Base-by-base conservation (phyloP, 2,329 filamentous ascomycete genomes). In the Myriosclerotinia scirpicola region DNA sequence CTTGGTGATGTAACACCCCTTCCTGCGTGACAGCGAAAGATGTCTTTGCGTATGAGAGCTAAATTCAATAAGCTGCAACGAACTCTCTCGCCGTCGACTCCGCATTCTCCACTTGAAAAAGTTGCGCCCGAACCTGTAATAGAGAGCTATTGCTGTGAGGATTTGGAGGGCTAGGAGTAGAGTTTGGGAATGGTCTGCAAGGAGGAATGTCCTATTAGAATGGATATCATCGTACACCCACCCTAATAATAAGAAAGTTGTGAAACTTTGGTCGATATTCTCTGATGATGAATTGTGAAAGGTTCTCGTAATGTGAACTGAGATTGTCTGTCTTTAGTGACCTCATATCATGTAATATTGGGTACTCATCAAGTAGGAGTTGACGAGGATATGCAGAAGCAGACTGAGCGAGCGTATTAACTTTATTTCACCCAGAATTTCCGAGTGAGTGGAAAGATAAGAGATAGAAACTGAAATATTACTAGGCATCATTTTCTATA, bases 41-140 rank as follows among this genome's bases (percentile, higher is more conserved):
- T 50, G 66, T 52, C 59, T 64, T n/a, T 55, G 44, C 38, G 46
- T 20, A 54, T 22, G 44, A 67, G 60, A 42, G 30, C 22, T 20
- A 56, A 63, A 42, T 54, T 67, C 20, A 55, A 58, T 8, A 58
- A 46, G 53, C 12, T 67, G 40, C 44, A 67, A 64, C 8, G 9
- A 17, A 22, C 44, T 50, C 14, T 50, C 15, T 36, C n/a, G 20
- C 44, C 58, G n/a, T 20, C 44, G 44, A 20, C 14, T 36, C 34
- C 44, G n/a, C 30, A 38, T 50, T 8, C 8, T 15, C 34, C 15
- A 38, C 58, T 61, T 26, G 44, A 61, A 26, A 44, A 36, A 61
- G 8, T 61, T 40, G 17, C n/a, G 15, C 58, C 58, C 26, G 12
- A 17, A 7, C 58, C 58, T 8, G 9, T 50, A 20, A 4, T n/a